Evolutionary conservation across 306 rosid genomes (phyloP).

Genomic region (Dryas drummondii): DNA sequence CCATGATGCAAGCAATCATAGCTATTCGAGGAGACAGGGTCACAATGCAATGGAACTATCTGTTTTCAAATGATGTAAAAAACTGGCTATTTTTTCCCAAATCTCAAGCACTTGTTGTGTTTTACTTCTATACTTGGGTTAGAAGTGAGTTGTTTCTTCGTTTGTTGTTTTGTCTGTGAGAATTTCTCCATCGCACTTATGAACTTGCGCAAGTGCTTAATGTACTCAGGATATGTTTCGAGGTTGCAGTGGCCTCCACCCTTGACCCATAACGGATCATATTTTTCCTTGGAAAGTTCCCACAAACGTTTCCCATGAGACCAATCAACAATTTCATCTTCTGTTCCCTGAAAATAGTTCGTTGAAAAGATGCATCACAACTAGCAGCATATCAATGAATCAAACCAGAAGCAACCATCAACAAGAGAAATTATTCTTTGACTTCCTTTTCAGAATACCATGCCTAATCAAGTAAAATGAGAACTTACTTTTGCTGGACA

Average conservation of each 20-base stretch:
- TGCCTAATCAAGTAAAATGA: background rate
- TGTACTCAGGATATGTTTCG: constrained; percentile 89
- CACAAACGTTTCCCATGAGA: constrained; percentile 96
- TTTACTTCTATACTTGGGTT: constrained; percentile 70
- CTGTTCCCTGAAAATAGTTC: constrained; percentile 74
- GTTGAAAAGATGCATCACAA: constrained; percentile 26
- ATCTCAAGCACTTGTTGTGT: constrained; percentile 91
- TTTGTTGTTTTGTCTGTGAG: constrained; percentile 37
- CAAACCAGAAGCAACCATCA: background rate
- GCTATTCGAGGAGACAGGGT: constrained; percentile 17
- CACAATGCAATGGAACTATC: constrained; percentile 28
- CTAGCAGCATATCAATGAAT: constrained; percentile 18
- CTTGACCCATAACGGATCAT: constrained; percentile 93
- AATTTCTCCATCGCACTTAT: constrained; percentile 86
- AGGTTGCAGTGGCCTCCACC: constrained; percentile 99
- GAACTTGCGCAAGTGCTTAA: constrained; percentile 89
- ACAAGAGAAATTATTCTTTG: background rate
- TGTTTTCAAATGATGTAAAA: constrained; percentile 8
- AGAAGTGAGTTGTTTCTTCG: constrained; percentile 58
- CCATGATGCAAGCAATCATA: constrained; percentile 28
- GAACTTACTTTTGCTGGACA: background rate
- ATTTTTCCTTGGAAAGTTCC: constrained; percentile 96
- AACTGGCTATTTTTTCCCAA: constrained; percentile 53
- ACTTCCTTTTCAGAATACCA: no score
- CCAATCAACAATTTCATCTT: constrained; percentile 88